phyloP scores from a whole-genome alignment of 129 eudicot species.

The Flaveria ramosissima region DNA sequence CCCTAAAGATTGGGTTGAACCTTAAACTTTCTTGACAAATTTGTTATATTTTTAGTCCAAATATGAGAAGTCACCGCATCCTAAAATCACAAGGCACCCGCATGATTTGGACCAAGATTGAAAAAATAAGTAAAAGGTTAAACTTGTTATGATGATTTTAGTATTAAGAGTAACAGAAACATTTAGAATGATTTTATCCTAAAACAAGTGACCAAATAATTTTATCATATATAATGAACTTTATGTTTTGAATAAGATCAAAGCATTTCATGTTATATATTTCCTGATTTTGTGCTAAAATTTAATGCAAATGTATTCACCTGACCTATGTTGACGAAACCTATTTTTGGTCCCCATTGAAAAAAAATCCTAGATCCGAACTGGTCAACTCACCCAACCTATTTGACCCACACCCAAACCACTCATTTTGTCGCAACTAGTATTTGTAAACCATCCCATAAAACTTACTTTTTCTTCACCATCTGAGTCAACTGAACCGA shows the following conservation, averaged over 20 bases:
- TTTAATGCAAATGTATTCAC: not conserved
- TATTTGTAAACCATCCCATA: slow-evolving; percentile 10
- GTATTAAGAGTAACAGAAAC: not conserved
- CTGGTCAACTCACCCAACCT: not conserved
- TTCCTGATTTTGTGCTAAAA: not conserved
- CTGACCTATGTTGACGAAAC: not conserved
- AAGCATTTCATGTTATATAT: not conserved
- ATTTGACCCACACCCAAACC: not conserved
- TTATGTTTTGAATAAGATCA: not conserved
- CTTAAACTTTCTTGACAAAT: not conserved
- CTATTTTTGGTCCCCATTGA: not conserved
- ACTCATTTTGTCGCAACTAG: not conserved
- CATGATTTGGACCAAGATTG: not conserved
- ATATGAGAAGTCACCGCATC: not conserved
- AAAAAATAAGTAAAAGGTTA: not conserved
- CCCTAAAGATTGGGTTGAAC: not conserved
- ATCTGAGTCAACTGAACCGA: slow-evolving; percentile 63
- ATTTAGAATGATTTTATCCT: not conserved
- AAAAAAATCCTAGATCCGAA: not conserved
- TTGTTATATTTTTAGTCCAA: not conserved
- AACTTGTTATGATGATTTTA: not conserved
- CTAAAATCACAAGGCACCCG: not conserved
- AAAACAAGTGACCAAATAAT: not conserved
- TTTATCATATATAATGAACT: not conserved
- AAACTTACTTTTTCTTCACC: slow-evolving; percentile 58